Percentiles rank a stretch among this genome's conserved stretches.
Evolutionary conservation across 2,329 filamentous ascomycete genomes (phyloP).

Genomic region (Stachybotrys chartarum): DNA sequence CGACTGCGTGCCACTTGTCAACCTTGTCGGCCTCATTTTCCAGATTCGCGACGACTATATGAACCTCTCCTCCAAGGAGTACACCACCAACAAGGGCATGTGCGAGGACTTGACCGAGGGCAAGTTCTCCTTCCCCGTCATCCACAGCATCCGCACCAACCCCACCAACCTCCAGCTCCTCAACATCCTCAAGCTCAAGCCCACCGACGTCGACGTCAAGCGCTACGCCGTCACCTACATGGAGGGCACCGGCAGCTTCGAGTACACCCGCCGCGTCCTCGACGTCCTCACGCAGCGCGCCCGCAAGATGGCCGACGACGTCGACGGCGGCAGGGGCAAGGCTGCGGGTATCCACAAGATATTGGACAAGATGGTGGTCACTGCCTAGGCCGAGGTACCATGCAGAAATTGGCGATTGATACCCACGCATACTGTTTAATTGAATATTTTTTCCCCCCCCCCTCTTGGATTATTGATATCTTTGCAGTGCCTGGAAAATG

Average conservation of each 20-base stretch:
- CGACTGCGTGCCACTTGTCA: conserved; percentile 79
- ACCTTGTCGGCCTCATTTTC: conserved; percentile 77
- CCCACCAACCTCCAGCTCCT: conserved; percentile 71
- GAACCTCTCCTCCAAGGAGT: conserved; percentile 70
- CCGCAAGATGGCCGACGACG: conserved; percentile 51
- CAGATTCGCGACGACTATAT: conserved; percentile 93
- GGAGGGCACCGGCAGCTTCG: conserved; percentile 83
- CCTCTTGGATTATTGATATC: neutral
- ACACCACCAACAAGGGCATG: conserved; percentile 83
- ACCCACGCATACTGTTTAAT: neutral
- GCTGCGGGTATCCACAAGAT: conserved; percentile 56
- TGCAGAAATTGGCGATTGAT: neutral
- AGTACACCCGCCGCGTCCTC: conserved; percentile 69
- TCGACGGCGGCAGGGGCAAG: conserved; percentile 54
- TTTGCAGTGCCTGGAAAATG: neutral
- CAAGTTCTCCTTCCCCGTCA: conserved; percentile 94
- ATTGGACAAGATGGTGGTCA: conserved; percentile 55
- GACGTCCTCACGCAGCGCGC: conserved; percentile 57
- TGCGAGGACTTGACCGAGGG: conserved; percentile 95
- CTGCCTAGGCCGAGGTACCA: conserved; percentile 2
- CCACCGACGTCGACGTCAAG: conserved; percentile 80
- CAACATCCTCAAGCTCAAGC: conserved; percentile 89
- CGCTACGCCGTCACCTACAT: conserved; percentile 86
- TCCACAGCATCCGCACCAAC: conserved; percentile 80
- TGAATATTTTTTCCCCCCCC: neutral